Evolutionary conservation across 176 grass and related monocot genomes (phyloP), one percentile per base, ranked within the genome.

Genomic region (sorghum (Sorghum bicolor)): DNA sequence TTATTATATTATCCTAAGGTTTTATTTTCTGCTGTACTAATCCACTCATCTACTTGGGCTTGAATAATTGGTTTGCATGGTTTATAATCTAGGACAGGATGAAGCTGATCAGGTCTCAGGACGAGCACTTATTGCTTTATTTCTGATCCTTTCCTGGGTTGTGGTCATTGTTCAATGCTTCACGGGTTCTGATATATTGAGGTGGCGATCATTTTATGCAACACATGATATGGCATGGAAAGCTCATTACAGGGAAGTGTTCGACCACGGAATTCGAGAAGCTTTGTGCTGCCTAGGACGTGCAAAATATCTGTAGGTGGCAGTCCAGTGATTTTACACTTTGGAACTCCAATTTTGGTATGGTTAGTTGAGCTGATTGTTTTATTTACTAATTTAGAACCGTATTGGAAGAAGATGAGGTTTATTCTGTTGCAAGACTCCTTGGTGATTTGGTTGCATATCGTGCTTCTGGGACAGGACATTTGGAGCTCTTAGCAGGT

Each of bases 171-270:
- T 98, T 76, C 96, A 98, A 32, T 92, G 87, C 44, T 98, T 98
- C 85, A 98, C 78, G 66, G 96, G 96, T 79, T 90, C 93, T 80
- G 93, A 98, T 83, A 83, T 98, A 85, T 82, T 95, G 83, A 86
- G 93, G 79, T 98, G 96, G 96, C 85, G 91, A 60, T 98, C 96
- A 26, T 98, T 94, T 87, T 98, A 98, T 86, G 88, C 93, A 50
- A 98, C 96, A 52, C 96, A 96, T 89, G 96, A 98, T 86, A 90
- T 92, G 69, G 96, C 93, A 64, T 98, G 96, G 96, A 98, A 98
- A 86, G 91, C 93, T 88, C 93, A 98, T 86, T 98, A 98, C 83
- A 92, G 96, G 63, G 96, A 98, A 80, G 96, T 98, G 39, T 98
- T 98, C 78, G 95, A 98, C 80, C 90, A 98, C 84, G 92, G 90